Conservation (phyloP, 129 eudicot genomes). For the Lonicera japonica region DNA sequence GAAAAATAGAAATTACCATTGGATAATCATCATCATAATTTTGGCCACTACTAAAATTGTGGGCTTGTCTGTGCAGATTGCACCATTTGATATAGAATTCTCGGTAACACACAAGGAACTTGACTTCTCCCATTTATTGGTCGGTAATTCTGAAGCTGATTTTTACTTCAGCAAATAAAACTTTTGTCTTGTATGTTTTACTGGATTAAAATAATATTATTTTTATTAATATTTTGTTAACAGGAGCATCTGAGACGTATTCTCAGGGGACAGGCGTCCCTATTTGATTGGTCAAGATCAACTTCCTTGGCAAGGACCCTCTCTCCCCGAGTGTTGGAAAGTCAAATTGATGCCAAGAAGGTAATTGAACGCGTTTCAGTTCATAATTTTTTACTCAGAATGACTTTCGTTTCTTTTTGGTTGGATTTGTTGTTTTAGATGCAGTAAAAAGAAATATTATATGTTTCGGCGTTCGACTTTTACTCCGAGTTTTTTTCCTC, state of each 20-base stretch:
- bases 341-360: conserved; percentile 99
- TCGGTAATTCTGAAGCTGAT: conserved; percentile 27
- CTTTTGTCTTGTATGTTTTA: background rate
- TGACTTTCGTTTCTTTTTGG: too few species aligned
- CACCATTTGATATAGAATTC: conserved; percentile 97
- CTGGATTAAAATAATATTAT: background rate
- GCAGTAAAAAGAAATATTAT: too few species aligned
- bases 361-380: conserved; percentile 22
- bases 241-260: conserved; percentile 95
- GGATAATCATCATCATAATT: too few species aligned
- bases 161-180: background rate
- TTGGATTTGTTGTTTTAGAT: too few species aligned
- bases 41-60: conserved; percentile 13
- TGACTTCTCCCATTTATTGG: conserved; percentile 98
- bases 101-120: conserved; percentile 96
- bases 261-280: conserved; percentile 88
- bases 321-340: conserved; percentile 96
- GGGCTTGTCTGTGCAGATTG: conserved; percentile 57
- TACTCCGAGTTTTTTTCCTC: too few species aligned
- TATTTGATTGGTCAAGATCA: conserved; percentile 97
- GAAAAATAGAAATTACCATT: too few species aligned
- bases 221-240: background rate
- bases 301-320: conserved; percentile 90
- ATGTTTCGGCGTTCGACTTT: too few species aligned
- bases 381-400: too few species aligned